Conservation (phyloP, 768 basidiomycete genomes). For the Lepiota subincarnata region DNA sequence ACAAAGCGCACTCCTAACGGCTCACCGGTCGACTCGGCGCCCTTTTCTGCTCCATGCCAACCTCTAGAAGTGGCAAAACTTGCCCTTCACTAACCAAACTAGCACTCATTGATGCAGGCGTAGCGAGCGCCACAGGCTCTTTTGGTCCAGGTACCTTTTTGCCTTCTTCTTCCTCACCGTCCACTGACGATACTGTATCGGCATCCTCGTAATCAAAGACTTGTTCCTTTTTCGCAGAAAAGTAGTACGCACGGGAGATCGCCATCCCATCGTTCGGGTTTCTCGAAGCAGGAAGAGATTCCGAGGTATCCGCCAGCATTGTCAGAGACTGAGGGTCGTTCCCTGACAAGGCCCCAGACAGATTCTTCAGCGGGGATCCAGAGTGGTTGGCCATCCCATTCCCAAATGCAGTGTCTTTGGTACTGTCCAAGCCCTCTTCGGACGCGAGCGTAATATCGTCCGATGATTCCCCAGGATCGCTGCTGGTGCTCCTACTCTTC, state of each 20-base stretch:
- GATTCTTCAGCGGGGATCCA: neutral
- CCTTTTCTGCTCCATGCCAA: neutral
- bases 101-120: neutral
- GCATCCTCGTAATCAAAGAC: conserved; percentile 13
- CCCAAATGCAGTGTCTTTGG: conserved; percentile 3
- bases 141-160: conserved; percentile 20
- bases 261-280: neutral
- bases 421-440: conserved; percentile 18
- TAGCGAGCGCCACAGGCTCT: neutral
- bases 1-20: conserved; percentile 12
- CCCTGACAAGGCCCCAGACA: neutral
- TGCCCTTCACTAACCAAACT: conserved; percentile 1
- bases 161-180: conserved; percentile 22
- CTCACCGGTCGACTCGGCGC: conserved; percentile 11
- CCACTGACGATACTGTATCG: conserved; percentile 18
- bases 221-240: neutral
- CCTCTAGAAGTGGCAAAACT: neutral
- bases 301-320: neutral
- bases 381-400: neutral
- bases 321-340: neutral
- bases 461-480: conserved; percentile 16
- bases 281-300: neutral
- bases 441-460: conserved; percentile 29
- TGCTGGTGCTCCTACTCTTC: conserved; percentile 14
- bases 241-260: conserved; percentile 6